These are phyloP conservation scores for Coniosporium apollinis DNA, from an alignment of 495 filamentous ascomycete genomes.

Conservation along the genomic window DNA sequence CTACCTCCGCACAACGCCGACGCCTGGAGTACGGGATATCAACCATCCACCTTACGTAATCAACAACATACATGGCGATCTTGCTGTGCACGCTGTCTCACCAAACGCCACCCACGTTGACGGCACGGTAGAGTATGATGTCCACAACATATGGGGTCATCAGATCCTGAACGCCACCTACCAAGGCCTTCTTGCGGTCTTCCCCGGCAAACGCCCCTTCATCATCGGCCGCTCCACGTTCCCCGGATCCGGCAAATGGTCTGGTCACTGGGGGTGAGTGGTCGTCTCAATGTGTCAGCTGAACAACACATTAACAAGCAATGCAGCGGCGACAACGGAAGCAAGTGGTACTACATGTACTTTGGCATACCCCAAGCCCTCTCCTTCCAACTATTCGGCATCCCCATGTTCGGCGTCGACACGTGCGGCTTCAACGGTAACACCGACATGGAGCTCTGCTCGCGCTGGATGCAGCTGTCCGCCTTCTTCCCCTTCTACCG, in stretches of 20 bases:
- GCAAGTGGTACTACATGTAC: conserved; percentile 43
- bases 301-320: no score
- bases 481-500: conserved; percentile 20
- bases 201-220: conserved; percentile 56
- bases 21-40: conserved; percentile 52
- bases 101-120: conserved; percentile 67
- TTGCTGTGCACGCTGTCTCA: conserved; percentile 55
- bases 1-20: conserved; percentile 50
- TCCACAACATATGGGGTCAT: conserved; percentile 36
- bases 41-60: conserved; percentile 70
- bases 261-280: conserved; percentile 80
- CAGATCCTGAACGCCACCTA: conserved; percentile 70
- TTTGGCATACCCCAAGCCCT: conserved; percentile 71
- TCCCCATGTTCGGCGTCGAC: conserved; percentile 65
- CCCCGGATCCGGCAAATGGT: conserved; percentile 60
- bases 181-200: conserved; percentile 45
- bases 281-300: no score
- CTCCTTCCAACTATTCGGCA: conserved; percentile 63
- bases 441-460: conserved; percentile 40
- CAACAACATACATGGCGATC: conserved; percentile 60
- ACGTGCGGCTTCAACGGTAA: conserved; percentile 71
- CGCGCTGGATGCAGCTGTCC: conserved; percentile 17
- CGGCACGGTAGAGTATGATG: conserved; percentile 60
- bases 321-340: no score
- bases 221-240: conserved; percentile 78